These are phyloP conservation scores for Xanthoconium separans DNA, from an alignment of 1,284 basidiomycete species.

Conservation along the genomic window DNA sequence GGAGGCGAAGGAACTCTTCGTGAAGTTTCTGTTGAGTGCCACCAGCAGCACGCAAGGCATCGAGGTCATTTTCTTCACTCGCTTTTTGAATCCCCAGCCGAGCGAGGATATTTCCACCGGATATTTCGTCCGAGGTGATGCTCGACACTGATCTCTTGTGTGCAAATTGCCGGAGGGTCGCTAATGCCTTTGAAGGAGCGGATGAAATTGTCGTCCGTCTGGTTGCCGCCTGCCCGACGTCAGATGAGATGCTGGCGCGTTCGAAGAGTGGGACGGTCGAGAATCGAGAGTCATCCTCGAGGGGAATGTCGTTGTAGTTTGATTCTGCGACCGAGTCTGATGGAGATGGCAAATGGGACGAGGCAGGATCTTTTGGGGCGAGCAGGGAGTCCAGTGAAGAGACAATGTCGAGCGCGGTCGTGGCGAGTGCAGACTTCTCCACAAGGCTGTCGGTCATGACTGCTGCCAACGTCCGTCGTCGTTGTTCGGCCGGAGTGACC, in stretches of 20 bases:
- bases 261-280: constrained; percentile 52
- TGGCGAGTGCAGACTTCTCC: constrained; percentile 12
- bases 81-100: constrained; percentile 48
- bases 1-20: constrained; percentile 65
- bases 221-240: constrained; percentile 11
- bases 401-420: constrained; percentile 11
- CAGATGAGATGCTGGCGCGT: constrained; percentile 30
- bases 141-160: constrained; percentile 68
- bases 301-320: constrained; percentile 58
- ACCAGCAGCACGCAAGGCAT: constrained; percentile 44
- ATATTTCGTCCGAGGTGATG: constrained; percentile 53
- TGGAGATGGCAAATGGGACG: constrained; percentile 16
- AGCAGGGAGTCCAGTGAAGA: constrained; percentile 41
- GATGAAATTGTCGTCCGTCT: constrained; percentile 34
- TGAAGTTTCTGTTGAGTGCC: constrained; percentile 70
- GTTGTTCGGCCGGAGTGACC: constrained; percentile 3
- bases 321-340: constrained; percentile 50
- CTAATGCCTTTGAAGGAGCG: constrained; percentile 21
- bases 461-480: background rate
- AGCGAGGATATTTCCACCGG: constrained; percentile 32
- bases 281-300: constrained; percentile 59
- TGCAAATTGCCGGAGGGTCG: constrained; percentile 29
- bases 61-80: constrained; percentile 33
- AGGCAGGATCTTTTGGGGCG: constrained; percentile 36
- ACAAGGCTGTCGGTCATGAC: constrained; percentile 21